Evolutionary conservation across 495 filamentous ascomycete genomes (phyloP).

Genomic region (Neurospora africana): DNA sequence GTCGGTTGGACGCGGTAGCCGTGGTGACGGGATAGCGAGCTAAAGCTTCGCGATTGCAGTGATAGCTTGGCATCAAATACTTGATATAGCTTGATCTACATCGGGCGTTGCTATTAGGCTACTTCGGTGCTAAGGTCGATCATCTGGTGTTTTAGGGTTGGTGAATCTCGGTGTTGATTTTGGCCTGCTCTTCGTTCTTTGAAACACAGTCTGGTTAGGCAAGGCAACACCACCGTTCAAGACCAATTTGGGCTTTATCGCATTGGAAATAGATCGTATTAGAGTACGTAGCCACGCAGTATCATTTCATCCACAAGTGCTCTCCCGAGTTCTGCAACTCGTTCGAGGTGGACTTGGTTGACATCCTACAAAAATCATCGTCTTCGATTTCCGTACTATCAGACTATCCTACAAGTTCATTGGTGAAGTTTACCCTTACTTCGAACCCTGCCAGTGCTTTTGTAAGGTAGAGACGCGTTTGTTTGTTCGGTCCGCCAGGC

Average conservation of each 20-base stretch:
- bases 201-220: not conserved
- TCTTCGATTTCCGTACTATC: no score
- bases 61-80: not conserved
- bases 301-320: not conserved
- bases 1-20: not conserved
- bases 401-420: not conserved
- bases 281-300: not conserved
- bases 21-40: not conserved
- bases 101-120: not conserved
- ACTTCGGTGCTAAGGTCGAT: not conserved
- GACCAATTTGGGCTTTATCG: no score
- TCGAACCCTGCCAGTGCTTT: not conserved
- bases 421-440: not conserved
- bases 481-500: not conserved
- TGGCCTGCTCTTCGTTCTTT: not conserved
- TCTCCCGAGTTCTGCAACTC: no score
- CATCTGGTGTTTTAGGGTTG: not conserved
- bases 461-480: not conserved
- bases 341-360: no score
- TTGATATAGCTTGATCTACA: not conserved
- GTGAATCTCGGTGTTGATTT: not conserved
- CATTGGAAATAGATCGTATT: not conserved
- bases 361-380: no score
- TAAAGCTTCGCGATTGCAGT: not conserved
- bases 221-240: not conserved